phyloP scores from a whole-genome alignment of 106 monocot species.

The Apostasia ramifera region DNA sequence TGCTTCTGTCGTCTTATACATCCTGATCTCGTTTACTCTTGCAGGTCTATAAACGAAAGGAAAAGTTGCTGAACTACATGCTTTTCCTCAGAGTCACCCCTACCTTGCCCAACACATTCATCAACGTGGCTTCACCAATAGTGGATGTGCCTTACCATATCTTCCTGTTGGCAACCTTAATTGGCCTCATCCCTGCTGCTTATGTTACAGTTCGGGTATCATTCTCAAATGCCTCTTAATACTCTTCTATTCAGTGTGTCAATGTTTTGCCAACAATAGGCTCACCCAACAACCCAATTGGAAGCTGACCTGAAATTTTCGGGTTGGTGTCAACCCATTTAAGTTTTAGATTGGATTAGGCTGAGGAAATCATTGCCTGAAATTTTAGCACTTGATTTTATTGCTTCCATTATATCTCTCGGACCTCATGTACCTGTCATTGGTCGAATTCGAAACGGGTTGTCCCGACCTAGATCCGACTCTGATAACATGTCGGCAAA shows the following conservation, averaged over 20 bases:
- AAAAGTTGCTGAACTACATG: conserved; percentile 93
- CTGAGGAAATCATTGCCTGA: neutral
- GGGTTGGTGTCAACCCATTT: neutral
- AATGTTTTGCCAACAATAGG: too few relatives aligned
- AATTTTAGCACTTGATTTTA: neutral
- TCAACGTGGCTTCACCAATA: conserved; percentile 90
- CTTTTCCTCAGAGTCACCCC: conserved; percentile 96
- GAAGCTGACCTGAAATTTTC: too few relatives aligned
- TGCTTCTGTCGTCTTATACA: too few relatives aligned
- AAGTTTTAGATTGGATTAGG: neutral
- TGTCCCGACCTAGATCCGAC: too few relatives aligned
- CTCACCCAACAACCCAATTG: too few relatives aligned
- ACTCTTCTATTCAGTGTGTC: neutral
- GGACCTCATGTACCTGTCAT: too few relatives aligned
- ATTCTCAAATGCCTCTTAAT: neutral
- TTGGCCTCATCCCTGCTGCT: conserved; percentile 90
- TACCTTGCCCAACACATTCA: conserved; percentile 93
- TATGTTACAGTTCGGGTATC: conserved; percentile 94
- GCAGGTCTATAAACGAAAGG: conserved; percentile 85
- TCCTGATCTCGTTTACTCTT: neutral
- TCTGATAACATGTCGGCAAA: too few relatives aligned
- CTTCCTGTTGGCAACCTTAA: conserved; percentile 68
- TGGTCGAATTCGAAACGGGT: too few relatives aligned
- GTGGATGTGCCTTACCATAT: conserved; percentile 83
- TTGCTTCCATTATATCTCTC: neutral